Base-by-base conservation (phyloP, 495 filamentous ascomycete genomes). In the Zalerion maritima region DNA sequence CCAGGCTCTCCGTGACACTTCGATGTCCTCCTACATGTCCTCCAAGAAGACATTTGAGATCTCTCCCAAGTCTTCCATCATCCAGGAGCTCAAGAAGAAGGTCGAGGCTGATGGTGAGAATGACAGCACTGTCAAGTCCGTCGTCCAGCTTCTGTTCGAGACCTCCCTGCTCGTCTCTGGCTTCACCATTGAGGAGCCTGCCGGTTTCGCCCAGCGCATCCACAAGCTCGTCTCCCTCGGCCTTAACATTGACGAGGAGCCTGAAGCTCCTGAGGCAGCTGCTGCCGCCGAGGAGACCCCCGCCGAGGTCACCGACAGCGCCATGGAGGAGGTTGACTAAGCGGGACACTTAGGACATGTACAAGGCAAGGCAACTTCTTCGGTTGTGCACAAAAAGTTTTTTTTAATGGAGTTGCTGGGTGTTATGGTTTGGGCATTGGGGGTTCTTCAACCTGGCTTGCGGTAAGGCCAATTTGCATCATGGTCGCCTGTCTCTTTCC, bases 31-130 rank as follows among this genome's bases (percentile, higher is more conserved):
- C 37, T 97, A 97, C 78, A 97, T 97, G 89, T 86, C 83, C 35
- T 94, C 87, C 50, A 97, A 97, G 85, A 97, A 97, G 81, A 97
- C 91, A 31, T 96, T 97, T 43, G 89, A 97, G 69, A 94, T 97
- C 62, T 94, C 87, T n/a, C 89, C 89, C 57, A 84, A 86, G 71
- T 92, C 82, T 38, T 50, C 84, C 38, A 97, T 97, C 67, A 77
- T 97, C 74, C 78, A 91, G 73, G 89, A 94, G 71, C 78, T 97
- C 46, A 85, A 85, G 78, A 85, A 78, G 61, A 97, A 97, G 81
- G 81, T 92, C 37, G 91, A 93, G 69, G 54, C 78, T 25, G 91
- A 97, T 54, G 89, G 89, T 37, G 85, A 94, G 81, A 80, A 81
- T 51, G 85, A 94, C 72, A 84, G 84, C 56, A 92, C 83, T 22